Evolutionary conservation across 2,329 filamentous ascomycete species (phyloP), one percentile per base, ranked within the genome.

Genomic region (Microdochium paspali): DNA sequence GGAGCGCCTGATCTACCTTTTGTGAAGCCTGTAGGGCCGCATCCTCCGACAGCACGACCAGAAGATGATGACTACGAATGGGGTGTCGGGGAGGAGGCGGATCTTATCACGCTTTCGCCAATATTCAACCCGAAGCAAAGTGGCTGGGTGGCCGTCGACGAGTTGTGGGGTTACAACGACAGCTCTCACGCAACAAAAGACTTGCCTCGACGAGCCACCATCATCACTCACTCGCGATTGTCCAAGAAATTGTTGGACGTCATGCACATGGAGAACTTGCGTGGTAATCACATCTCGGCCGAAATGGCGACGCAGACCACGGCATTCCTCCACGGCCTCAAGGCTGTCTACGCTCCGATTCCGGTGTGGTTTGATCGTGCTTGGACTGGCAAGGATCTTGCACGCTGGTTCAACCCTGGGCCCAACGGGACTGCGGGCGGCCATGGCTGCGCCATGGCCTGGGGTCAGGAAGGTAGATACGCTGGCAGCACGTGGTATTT

Each of bases 231-330:
- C 53, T 82, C 84, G 1, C 80, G 87, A 46, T 70, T 88, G 7
- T 90, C 85, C 15, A 84, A 82, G 60, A 76, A 76, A 24, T 71
- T 91, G 2, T 70, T 91, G 28, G 77, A 87, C 54, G 75, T 82
- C 51, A 90, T 90, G 85, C 85, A 91, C 59, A 74, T 80, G 28
- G 87, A 90, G 62, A 87, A 86, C 46, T 71, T 84, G 52, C 74
- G 77, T 13, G 84, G 85, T 52, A 84, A 85, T 57, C 85, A 89
- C 59, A 81, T 90, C 56, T 85, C 84, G 49, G 86, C 85, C 0
- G 87, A 91, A 61, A 90, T 91, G 85, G 85, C 82, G 50, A 80
- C 85, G 1, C 82, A 85, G 47, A 84, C 84, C 0, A 77, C 84
- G 24, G 80, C 85, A 0, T 72, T 91, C 18, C 78, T 89, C 52